Evolutionary conservation across 2,329 filamentous ascomycete genomes (phyloP), one percentile per base, ranked within the genome.

Genomic region (Rhynchosporium secalis): DNA sequence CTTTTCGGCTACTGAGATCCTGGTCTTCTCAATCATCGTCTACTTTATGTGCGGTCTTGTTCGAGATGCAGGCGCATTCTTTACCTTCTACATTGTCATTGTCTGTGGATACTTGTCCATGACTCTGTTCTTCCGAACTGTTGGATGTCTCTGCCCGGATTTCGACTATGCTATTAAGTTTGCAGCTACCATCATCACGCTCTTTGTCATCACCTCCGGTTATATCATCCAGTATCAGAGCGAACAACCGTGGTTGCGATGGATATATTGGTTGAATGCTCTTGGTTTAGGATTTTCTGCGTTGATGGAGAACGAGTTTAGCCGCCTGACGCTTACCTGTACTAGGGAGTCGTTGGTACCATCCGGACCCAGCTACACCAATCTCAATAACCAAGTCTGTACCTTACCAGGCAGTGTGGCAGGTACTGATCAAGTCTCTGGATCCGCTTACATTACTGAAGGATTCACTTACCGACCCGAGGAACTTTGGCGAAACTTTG

Each of bases 301-400:
- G 1, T 76, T 96, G 76, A 95, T 96, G 90, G 85, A 90, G 70
- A 96, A 96, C 71, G 92, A 96, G 72, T 96, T 96, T 70, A 81
- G 82, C 41, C 77, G 83, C 10, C 79, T 90, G 47, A 81, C 87
- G 33, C 78, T 96, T 73, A 86, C 82, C 0, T 96, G 92, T 71
- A 84, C 83, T 0, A 79, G 79, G 1, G 80, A 83, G 49, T 90
- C 86, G 0, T 77, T 96, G 4, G 80, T 96, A 26, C 92, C 92
- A 0, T 83, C 79, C 79, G 3, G 92, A 91, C 0, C 79, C 84
- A 0, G 84, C 81, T 96, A 96, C 69, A 79, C 77, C 62, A 81
- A 93, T 64, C 86, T 92, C 70, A 79, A 84, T 46, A 79, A 93
- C 70, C 91, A 95, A 75, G 88, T 91, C 1, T 96, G 92, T 77